These are phyloP conservation scores for Talaromyces liani DNA, from an alignment of 495 filamentous ascomycete genomes.

Conservation along the genomic window DNA sequence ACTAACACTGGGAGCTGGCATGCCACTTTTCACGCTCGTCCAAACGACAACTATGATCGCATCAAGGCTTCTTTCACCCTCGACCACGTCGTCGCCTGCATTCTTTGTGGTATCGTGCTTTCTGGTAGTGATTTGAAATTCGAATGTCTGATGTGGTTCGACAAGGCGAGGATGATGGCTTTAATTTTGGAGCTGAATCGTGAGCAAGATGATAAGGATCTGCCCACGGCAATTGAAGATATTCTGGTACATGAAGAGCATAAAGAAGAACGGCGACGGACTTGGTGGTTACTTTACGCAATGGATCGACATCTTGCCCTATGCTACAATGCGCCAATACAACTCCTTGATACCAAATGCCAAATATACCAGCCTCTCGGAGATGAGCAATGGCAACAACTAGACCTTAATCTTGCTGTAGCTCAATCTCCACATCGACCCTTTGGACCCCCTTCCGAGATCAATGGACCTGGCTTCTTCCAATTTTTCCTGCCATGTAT, in stretches of 20 bases:
- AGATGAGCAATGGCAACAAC: neutral
- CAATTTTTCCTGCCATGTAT: neutral
- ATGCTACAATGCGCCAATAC: neutral
- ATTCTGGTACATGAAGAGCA: neutral
- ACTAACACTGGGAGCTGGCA: neutral
- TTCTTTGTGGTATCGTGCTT: neutral
- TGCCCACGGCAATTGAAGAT: neutral
- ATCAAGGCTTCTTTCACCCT: neutral
- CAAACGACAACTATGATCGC: neutral
- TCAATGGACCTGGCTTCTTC: neutral
- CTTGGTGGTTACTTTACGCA: neutral
- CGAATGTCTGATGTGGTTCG: neutral
- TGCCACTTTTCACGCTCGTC: neutral
- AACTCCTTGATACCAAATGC: neutral
- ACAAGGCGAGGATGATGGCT: constrained; percentile 1
- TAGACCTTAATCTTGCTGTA: neutral
- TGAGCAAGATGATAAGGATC: neutral
- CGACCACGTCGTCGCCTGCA: neutral
- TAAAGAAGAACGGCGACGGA: neutral
- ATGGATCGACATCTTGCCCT: constrained; percentile 1
- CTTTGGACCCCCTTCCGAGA: neutral
- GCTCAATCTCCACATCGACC: neutral
- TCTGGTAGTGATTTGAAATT: neutral
- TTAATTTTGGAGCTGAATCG: neutral
- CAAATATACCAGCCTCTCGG: neutral